Conservation (phyloP, 2,329 filamentous ascomycete genomes). For the Ceratocystis cubensis region DNA sequence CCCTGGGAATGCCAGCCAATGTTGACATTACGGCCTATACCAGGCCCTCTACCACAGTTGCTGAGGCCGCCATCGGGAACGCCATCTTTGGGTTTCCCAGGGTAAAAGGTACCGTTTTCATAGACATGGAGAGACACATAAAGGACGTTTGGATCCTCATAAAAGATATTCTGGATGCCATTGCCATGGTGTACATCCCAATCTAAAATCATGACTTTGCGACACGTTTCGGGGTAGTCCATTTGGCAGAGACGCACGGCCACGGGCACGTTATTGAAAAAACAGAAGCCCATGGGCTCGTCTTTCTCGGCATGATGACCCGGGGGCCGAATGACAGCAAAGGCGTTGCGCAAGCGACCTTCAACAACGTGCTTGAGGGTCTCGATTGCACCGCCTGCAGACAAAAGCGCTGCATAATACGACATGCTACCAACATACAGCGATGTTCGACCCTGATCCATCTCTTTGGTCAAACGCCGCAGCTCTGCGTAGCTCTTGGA, state of each 20-base stretch:
- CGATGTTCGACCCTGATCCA: constrained; percentile 57
- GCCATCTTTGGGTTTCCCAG: constrained; percentile 48
- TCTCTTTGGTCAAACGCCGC: constrained; percentile 48
- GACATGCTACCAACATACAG: constrained; percentile 76
- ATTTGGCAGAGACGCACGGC: constrained; percentile 78
- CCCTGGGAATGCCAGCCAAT: constrained; percentile 56
- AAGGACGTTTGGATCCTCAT: constrained; percentile 83
- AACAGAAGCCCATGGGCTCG: constrained; percentile 81
- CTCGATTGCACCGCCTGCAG: constrained; percentile 87
- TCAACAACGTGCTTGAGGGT: constrained; percentile 83
- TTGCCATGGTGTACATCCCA: constrained; percentile 82
- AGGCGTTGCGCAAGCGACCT: constrained; percentile 79
- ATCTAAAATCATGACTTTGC: constrained; percentile 85
- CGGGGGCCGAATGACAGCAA: constrained; percentile 87
- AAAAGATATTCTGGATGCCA: constrained; percentile 92
- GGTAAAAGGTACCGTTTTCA: constrained; percentile 73
- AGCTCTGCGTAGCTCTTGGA: constrained; percentile 50
- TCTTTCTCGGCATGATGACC: constrained; percentile 89
- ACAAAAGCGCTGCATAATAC: constrained; percentile 66
- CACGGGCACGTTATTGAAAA: constrained; percentile 96
- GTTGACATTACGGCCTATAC: constrained; percentile 51
- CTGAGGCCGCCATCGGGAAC: constrained; percentile 49
- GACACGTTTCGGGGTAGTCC: constrained; percentile 65
- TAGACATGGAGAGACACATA: constrained; percentile 95
- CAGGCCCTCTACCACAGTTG: constrained; percentile 43